Evolutionary conservation across 495 filamentous ascomycete genomes (phyloP).

Genomic region (Bacidia gigantensis): DNA sequence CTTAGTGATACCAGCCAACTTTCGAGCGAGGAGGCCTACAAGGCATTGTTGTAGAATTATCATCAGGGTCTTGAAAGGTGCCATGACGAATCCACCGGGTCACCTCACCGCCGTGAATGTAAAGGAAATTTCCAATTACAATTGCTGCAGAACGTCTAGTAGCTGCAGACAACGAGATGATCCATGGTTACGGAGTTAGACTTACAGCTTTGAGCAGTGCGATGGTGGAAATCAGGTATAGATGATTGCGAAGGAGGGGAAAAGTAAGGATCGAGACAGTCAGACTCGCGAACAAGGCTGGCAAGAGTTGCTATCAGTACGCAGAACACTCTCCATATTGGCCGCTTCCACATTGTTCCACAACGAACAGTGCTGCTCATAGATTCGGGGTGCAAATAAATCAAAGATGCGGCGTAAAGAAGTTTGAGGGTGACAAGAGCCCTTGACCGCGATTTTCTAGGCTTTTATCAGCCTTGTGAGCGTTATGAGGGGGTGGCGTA

Average conservation of each 20-base stretch:
- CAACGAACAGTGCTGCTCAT: too few relatives aligned
- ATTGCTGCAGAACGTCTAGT: not conserved
- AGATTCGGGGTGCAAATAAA: too few relatives aligned
- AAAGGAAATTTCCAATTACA: slow-evolving; percentile 4
- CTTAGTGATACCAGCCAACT: not conserved
- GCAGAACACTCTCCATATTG: too few relatives aligned
- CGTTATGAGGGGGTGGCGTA: too few relatives aligned
- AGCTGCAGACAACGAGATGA: not conserved
- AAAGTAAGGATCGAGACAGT: not conserved
- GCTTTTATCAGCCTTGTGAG: too few relatives aligned
- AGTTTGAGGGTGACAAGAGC: too few relatives aligned
- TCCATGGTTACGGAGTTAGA: not conserved
- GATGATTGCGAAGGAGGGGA: not conserved
- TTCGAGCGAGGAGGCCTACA: not conserved
- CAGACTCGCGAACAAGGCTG: too few relatives aligned
- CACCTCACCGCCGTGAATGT: slow-evolving; percentile 23
- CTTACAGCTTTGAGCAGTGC: not conserved
- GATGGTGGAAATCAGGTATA: not conserved
- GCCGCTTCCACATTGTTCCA: too few relatives aligned
- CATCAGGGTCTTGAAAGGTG: not conserved
- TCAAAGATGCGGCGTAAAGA: too few relatives aligned
- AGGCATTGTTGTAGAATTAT: not conserved
- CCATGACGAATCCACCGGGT: slow-evolving; percentile 2
- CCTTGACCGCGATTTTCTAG: too few relatives aligned
- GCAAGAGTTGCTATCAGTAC: too few relatives aligned